A percentile compares a stretch with the other conserved stretches of the same genome.
Conservation (phyloP, 345 rosid genomes). For the Brassica carinata region DNA sequence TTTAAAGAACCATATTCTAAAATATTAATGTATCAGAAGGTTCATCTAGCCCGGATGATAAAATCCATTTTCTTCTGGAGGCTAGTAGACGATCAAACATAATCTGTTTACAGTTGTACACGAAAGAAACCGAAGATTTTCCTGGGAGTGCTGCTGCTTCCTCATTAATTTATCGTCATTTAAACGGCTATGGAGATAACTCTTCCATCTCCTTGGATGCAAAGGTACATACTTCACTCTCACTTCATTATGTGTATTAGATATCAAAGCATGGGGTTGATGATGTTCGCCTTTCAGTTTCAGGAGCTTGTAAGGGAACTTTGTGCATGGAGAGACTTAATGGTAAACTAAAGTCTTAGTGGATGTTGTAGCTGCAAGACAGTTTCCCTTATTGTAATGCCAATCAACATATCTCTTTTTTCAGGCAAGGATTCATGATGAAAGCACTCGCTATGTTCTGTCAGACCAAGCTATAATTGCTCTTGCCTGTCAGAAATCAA, state of each 20-base stretch:
- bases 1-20: conserved; percentile 37
- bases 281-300: conserved; percentile 41
- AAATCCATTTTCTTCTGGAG: conserved; percentile 72
- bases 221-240: conserved; percentile 50
- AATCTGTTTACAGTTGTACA: conserved; percentile 73
- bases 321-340: conserved; percentile 93
- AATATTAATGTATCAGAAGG: conserved; percentile 60
- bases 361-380: not conserved
- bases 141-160: conserved; percentile 86
- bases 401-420: not conserved
- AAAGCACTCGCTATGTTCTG: conserved; percentile 77
- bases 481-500: conserved; percentile 57
- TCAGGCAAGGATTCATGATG: conserved; percentile 95
- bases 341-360: conserved; percentile 40
- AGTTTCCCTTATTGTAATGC: not conserved
- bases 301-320: conserved; percentile 80
- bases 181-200: conserved; percentile 54
- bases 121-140: conserved; percentile 72
- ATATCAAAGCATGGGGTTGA: not conserved
- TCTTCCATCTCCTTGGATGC: conserved; percentile 49
- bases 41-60: conserved; percentile 63
- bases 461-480: conserved; percentile 80
- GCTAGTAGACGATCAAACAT: conserved; percentile 85
- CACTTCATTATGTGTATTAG: not conserved
- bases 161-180: conserved; percentile 69